These are phyloP conservation scores for Vaccinium vitisidaea DNA, from an alignment of 148 eudicot genomes.

Conservation along the genomic window DNA sequence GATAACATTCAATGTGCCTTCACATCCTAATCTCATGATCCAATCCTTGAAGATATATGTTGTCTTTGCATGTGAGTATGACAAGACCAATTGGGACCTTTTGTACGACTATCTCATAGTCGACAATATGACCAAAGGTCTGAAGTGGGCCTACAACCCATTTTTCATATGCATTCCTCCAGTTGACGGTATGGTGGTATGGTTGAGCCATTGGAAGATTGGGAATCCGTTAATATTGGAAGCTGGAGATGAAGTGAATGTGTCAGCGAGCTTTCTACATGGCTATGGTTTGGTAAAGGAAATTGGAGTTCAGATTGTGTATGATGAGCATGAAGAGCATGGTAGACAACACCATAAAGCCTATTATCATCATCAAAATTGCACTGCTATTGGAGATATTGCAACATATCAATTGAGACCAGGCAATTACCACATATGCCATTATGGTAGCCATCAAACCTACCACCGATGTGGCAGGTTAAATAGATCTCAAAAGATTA, in stretches of 20 bases:
- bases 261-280: background rate
- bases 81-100: background rate
- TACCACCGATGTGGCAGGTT: no score
- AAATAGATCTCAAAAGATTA: no score
- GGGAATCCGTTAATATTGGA: background rate
- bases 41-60: background rate
- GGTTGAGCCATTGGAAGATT: background rate
- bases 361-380: background rate
- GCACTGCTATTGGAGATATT: background rate
- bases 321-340: background rate
- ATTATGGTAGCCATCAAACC: no score
- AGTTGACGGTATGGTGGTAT: background rate
- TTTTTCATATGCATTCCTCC: background rate
- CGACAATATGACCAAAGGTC: background rate
- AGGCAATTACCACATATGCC: background rate
- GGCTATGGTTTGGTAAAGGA: background rate
- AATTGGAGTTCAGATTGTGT: background rate
- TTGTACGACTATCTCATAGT: background rate
- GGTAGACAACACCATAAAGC: background rate
- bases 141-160: slow-evolving; percentile 9
- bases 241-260: slow-evolving; percentile 1
- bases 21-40: background rate
- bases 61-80: background rate
- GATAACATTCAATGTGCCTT: slow-evolving; percentile 4
- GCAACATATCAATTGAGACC: background rate